Evolutionary conservation across 192 early-diverging fungal genomes (phyloP).

Genomic region (Gonapodya prolifera): DNA sequence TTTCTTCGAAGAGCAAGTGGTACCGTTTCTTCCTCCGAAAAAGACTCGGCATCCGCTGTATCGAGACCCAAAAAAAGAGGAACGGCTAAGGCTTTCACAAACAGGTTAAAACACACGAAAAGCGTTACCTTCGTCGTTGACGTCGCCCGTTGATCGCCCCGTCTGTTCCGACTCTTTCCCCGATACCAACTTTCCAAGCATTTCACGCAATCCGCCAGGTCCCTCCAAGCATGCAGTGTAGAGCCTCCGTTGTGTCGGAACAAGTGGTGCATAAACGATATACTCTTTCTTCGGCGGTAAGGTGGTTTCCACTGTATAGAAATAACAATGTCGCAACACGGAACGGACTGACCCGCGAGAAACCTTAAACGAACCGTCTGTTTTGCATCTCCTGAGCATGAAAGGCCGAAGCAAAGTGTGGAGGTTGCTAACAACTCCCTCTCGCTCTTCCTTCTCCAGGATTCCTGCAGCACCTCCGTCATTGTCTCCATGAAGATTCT

Average conservation of each 20-base stretch:
- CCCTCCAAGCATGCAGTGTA: conserved; percentile 27
- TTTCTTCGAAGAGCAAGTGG: conserved; percentile 16
- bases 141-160: no score
- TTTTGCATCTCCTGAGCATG: conserved; percentile 78
- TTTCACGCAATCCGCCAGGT: conserved; percentile 13
- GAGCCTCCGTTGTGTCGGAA: conserved; percentile 22
- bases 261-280: conserved; percentile 21
- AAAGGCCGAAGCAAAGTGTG: conserved; percentile 88
- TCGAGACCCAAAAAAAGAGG: no score
- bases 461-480: conserved; percentile 54
- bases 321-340: no score
- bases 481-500: conserved; percentile 10
- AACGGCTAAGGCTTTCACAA: no score
- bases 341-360: background rate
- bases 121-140: no score
- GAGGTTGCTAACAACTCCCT: conserved; percentile 49
- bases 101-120: no score
- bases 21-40: conserved; percentile 29
- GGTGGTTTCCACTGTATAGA: conserved; percentile 64
- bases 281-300: conserved; percentile 89
- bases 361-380: conserved; percentile 41
- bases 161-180: background rate
- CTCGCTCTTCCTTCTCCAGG: conserved; percentile 23
- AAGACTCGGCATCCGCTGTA: background rate
- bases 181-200: background rate